Base-by-base conservation (phyloP, 2,329 filamentous ascomycete species). In the Cladosporium oxysporum region DNA sequence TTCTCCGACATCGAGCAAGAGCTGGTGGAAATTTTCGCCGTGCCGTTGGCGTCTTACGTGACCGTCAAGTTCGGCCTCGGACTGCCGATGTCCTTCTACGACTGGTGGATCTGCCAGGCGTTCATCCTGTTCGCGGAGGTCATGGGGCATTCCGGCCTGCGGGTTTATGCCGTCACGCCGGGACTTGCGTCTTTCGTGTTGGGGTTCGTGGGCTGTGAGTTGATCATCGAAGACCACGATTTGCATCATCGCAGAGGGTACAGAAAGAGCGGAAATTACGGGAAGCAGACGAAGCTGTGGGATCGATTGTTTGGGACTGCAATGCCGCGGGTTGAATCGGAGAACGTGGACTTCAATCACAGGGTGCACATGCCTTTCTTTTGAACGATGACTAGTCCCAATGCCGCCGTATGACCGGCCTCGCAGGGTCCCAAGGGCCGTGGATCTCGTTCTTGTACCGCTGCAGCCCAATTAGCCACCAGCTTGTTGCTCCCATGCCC, bases 361-460 rank as follows among this genome's bases (percentile, higher is more conserved):
- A 18, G 16, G 18, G 28, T 55, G 10, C 29, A 33, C 18, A 33
- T 55, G n/a, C 52, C 52, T 29, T n/a, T 55, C 52, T 55, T 55
- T 33, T 55, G 28, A 33, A 33, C 10, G n/a, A 47, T 23, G n/a
- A 12, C 41, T 31, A 63, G 21, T 63, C 61, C 61, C 61, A 63
- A 47, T 57, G 50, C 81, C 89, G 89, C 74, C 92, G 88, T 69
- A 95, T 93, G 65, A 95, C 87, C 11, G 95, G 95, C 75, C 93
- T 85, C 7, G 95, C 95, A 23, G 94, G 93, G 80, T 99, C 95
- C 95, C 95, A 99, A 1, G 95, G 95, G 52, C 95, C 95, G 75
- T 93, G 92, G 71, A 99, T 97, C 80, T 98, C 95, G 77, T 98
- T 98, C 83, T 99, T 99, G 80, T 98, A 99, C 81, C 96, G 94